phyloP scores from a whole-genome alignment of 257 asterid genomes.

The Orobanche coerulescens region DNA sequence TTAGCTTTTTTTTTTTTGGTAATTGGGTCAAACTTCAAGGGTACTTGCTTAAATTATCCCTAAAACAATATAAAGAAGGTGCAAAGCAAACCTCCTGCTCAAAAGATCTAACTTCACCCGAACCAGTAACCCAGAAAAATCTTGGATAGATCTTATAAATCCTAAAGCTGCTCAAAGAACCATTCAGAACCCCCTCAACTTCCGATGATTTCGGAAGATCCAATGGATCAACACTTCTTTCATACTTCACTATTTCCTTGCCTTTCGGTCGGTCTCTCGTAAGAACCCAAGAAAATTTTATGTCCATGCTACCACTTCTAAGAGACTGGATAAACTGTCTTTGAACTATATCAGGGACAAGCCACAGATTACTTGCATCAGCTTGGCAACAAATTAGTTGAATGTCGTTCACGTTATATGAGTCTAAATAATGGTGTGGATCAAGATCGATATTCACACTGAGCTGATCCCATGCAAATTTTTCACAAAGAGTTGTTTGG shows the following conservation, averaged over 20 bases:
- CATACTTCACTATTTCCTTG: conserved; percentile 88
- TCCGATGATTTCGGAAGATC: conserved; percentile 67
- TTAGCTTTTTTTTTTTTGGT: not conserved
- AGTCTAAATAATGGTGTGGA: conserved; percentile 54
- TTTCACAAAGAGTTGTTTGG: conserved; percentile 87
- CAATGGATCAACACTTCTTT: conserved; percentile 44
- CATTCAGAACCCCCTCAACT: conserved; percentile 73
- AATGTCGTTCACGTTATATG: conserved; percentile 68
- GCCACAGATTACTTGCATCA: conserved; percentile 81
- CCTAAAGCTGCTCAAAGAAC: conserved; percentile 64
- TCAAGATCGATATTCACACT: conserved; percentile 47
- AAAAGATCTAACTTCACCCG: conserved; percentile 84
- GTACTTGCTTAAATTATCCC: too few species aligned
- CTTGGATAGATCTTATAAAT: conserved; percentile 65
- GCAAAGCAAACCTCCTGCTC: conserved; percentile 65
- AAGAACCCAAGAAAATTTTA: conserved; percentile 83
- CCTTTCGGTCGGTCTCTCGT: conserved; percentile 94
- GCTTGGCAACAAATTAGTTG: conserved; percentile 95
- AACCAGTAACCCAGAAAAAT: conserved; percentile 89
- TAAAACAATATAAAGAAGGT: conserved; percentile 3
- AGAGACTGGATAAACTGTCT: conserved; percentile 69
- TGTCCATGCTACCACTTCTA: conserved; percentile 38
- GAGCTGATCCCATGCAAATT: conserved; percentile 53
- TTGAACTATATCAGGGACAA: conserved; percentile 78
- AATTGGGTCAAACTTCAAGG: too few species aligned